A percentile compares a stretch with the other conserved stretches of the same genome.
These are phyloP conservation scores for Penicillium sp. DNA, from an alignment of 2,329 filamentous ascomycete genomes.

Conservation along the genomic window DNA sequence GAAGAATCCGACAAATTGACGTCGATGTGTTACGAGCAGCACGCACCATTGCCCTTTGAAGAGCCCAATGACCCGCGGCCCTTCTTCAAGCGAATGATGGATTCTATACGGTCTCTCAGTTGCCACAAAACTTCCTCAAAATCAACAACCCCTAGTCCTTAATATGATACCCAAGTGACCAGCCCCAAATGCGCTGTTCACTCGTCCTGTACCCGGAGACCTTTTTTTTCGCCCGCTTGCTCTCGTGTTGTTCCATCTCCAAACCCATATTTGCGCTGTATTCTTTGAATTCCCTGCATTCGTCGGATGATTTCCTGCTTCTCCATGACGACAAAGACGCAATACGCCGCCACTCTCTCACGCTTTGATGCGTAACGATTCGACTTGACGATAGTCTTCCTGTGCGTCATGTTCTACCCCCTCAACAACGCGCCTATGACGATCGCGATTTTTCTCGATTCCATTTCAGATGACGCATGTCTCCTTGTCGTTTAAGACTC, in stretches of 20 bases:
- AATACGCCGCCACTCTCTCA: slow-evolving; percentile 9
- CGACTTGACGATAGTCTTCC: no score
- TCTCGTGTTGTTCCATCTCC: slow-evolving; percentile 10
- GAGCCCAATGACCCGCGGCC: slow-evolving; percentile 12
- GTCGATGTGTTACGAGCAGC: slow-evolving; percentile 29
- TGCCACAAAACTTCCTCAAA: slow-evolving; percentile 16
- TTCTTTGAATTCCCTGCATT: background rate
- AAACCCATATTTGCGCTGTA: slow-evolving; percentile 9
- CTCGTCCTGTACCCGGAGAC: no score
- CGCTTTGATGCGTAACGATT: no score
- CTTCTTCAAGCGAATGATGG: slow-evolving; percentile 17
- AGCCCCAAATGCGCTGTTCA: no score
- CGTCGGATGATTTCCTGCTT: background rate
- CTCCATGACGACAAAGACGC: slow-evolving; percentile 11
- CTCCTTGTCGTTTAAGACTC: no score
- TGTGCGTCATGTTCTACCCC: no score
- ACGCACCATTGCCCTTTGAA: slow-evolving; percentile 19
- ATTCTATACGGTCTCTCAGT: slow-evolving; percentile 18
- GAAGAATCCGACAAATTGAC: slow-evolving; percentile 26
- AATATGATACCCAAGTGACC: background rate
- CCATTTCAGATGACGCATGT: no score
- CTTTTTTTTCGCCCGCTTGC: background rate
- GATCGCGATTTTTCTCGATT: no score
- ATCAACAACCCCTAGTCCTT: slow-evolving; percentile 14
- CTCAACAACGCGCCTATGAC: no score